Evolutionary conservation across 768 basidiomycete genomes (phyloP), one percentile per base, ranked within the genome.

Genomic region (Tulasnella sp.): DNA sequence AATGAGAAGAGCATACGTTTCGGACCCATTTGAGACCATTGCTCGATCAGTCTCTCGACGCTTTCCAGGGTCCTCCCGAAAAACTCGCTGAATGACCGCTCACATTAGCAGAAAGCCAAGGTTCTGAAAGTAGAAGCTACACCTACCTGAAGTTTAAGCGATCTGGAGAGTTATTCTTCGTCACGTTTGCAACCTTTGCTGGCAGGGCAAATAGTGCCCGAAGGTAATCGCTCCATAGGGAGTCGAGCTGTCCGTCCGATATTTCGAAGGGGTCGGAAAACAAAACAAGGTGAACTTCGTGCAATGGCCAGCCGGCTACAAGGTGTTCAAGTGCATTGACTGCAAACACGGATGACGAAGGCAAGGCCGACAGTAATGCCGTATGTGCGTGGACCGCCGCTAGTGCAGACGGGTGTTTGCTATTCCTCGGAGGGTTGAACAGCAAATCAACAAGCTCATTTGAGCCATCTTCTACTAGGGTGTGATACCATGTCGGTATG

Each of bases 141-240:
- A 74, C 85, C 81, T 62, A 85, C 85, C 76, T 81, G 36, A 83
- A 80, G 34, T 91, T 88, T 71, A 98, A 85, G 24, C 81, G 83
- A 24, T 82, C 80, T 0, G 92, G 92, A 7, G 84, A 44, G 71
- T 86, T 86, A 31, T 86, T 87, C 39, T 87, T 89, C 44, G 91
- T 84, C 2, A 89, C 88, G 85, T 98, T 98, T 34, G 93, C 92
- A 10, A 93, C 90, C 84, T 91, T 95, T n/a, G 87, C 87, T 44
- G 97, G 95, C 10, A 97, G 85, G 21, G 90, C 87, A 74, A 91
- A 87, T 2, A 92, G 76, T 79, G 90, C 88, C 42, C 89, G 90
- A 34, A 96, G 89, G 81, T 88, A 90, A 81, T 95, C 92, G 81
- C 94, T 93, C 96, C 96, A 98, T 82, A 31, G 89, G 82, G 56